phyloP scores from a whole-genome alignment of 2,329 filamentous ascomycete species.

The Colletotrichum lini region DNA sequence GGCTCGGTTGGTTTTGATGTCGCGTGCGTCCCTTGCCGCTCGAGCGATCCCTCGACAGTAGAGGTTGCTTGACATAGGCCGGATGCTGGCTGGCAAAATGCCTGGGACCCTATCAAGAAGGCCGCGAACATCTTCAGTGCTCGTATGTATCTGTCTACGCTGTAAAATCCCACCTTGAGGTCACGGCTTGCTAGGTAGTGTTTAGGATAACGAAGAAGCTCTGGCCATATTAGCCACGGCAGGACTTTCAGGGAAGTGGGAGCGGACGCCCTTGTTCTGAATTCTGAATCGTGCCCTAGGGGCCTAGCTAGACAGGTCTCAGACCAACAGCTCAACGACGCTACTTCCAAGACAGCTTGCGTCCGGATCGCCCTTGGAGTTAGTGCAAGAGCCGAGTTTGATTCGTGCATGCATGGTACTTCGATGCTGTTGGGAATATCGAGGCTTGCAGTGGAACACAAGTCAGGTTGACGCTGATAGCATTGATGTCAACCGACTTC shows the following conservation, averaged over 20 bases:
- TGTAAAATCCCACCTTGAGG: neutral
- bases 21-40: slow-evolving; percentile 25
- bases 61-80: slow-evolving; percentile 15
- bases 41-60: slow-evolving; percentile 5
- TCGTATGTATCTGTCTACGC: slow-evolving; percentile 20
- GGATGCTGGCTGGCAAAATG: slow-evolving; percentile 19
- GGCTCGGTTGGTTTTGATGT: neutral
- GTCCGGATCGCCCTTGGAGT: slow-evolving; percentile 1
- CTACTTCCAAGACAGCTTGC: slow-evolving; percentile 21
- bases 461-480: neutral
- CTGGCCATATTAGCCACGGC: neutral
- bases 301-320: slow-evolving; percentile 21
- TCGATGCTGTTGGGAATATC: neutral
- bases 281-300: neutral
- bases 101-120: neutral
- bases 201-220: neutral
- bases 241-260: neutral
- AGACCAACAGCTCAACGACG: slow-evolving; percentile 35
- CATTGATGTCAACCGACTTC: neutral
- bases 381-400: neutral
- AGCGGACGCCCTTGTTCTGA: neutral
- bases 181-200: neutral
- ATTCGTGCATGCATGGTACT: neutral
- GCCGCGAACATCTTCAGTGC: slow-evolving; percentile 5
- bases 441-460: slow-evolving; percentile 4